Conservation (phyloP, 2,329 filamentous ascomycete genomes). For the Triangularia setosa region DNA sequence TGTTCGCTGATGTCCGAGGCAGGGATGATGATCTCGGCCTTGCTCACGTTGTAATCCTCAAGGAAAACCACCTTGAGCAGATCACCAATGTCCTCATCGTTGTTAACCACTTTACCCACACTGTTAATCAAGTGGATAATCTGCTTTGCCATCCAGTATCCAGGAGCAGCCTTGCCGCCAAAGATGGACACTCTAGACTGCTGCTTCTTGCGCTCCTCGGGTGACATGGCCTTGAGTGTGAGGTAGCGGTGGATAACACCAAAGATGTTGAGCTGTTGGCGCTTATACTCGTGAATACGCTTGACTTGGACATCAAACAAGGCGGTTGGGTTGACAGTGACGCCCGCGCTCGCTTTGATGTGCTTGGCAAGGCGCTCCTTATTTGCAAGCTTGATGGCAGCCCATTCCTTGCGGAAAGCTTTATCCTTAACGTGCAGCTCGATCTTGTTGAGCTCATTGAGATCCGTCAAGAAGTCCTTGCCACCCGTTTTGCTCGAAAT, state of each 20-base stretch:
- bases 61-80: conserved; percentile 95
- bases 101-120: conserved; percentile 86
- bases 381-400: conserved; percentile 94
- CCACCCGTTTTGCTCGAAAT: conserved; percentile 87
- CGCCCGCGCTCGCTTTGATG: conserved; percentile 76
- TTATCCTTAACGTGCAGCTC: conserved; percentile 83
- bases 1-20: conserved; percentile 97
- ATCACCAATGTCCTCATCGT: conserved; percentile 86
- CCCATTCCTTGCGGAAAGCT: conserved; percentile 89
- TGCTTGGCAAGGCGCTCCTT: conserved; percentile 89
- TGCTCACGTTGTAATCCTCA: conserved; percentile 98
- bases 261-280: conserved; percentile 98
- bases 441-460: conserved; percentile 80
- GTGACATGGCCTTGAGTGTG: conserved; percentile 76
- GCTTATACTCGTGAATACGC: conserved; percentile 98
- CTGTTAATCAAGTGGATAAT: conserved; percentile 96
- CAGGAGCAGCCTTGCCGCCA: conserved; percentile 93
- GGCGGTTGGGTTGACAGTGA: conserved; percentile 79
- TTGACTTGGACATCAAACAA: conserved; percentile 98
- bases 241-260: conserved; percentile 95
- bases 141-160: conserved; percentile 99
- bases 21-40: conserved; percentile 93
- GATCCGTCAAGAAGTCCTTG: conserved; percentile 81
- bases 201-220: conserved; percentile 81
- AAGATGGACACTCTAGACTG: conserved; percentile 91